Conservation (phyloP, 2,329 filamentous ascomycete species). For the Acrodontium crateriforme region DNA sequence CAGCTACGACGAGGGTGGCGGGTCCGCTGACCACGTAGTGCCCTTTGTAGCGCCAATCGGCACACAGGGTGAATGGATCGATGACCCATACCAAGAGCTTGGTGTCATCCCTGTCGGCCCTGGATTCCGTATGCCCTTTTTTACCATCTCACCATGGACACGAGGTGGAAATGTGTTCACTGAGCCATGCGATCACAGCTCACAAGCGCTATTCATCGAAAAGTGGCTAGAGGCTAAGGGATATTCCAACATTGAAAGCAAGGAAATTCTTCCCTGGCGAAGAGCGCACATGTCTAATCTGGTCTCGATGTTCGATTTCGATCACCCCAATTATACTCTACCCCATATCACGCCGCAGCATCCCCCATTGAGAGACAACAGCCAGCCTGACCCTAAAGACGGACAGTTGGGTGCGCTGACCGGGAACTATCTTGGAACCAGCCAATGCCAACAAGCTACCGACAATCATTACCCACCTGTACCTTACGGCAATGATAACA, state of each 20-base stretch:
- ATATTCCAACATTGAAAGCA: slow-evolving; percentile 23
- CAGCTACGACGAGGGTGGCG: slow-evolving; percentile 41
- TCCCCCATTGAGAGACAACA: slow-evolving; percentile 18
- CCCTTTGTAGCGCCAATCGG: slow-evolving; percentile 36
- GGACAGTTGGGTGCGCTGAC: slow-evolving; percentile 1
- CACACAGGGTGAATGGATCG: slow-evolving; percentile 40
- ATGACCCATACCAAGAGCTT: slow-evolving; percentile 30
- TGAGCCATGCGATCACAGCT: slow-evolving; percentile 42
- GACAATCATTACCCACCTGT: slow-evolving; percentile 26
- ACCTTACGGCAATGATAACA: slow-evolving; percentile 31
- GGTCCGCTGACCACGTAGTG: slow-evolving; percentile 41
- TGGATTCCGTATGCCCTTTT: slow-evolving; percentile 39
- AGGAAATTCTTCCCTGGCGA: slow-evolving; percentile 32
- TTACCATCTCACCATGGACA: slow-evolving; percentile 44
- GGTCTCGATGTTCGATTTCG: slow-evolving; percentile 32
- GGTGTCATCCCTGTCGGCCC: slow-evolving; percentile 33
- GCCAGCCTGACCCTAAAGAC: background rate
- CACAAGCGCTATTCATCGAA: slow-evolving; percentile 42
- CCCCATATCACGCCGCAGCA: slow-evolving; percentile 34
- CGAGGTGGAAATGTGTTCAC: slow-evolving; percentile 40
- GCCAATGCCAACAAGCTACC: slow-evolving; percentile 29
- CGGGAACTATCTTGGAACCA: slow-evolving; percentile 33
- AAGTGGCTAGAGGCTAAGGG: slow-evolving; percentile 34
- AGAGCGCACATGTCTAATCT: slow-evolving; percentile 34
- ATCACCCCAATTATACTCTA: slow-evolving; percentile 32